These are phyloP conservation scores for Bolboschoenus planiculmis DNA, from an alignment of 176 grass and related monocot genomes.

Conservation along the genomic window DNA sequence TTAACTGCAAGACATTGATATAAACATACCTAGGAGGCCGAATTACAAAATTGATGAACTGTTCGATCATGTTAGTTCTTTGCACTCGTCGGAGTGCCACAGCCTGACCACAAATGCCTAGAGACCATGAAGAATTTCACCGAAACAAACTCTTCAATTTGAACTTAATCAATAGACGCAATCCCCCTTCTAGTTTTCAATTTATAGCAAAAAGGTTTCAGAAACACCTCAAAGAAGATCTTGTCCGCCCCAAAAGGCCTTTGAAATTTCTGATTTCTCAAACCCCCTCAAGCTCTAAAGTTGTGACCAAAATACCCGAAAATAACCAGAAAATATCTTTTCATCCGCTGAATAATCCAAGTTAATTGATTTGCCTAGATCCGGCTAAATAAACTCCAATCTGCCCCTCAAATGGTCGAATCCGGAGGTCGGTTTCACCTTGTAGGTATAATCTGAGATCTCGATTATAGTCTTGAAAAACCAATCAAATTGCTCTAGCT, in stretches of 20 bases:
- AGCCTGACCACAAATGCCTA: background rate
- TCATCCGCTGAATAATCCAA: background rate
- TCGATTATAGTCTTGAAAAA: background rate
- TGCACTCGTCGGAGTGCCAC: conserved; percentile 8
- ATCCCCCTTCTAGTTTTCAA: background rate
- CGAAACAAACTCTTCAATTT: background rate
- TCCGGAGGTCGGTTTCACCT: conserved; percentile 4
- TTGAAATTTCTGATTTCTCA: background rate
- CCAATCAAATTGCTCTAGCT: background rate
- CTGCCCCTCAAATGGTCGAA: conserved; percentile 4
- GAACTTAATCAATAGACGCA: background rate
- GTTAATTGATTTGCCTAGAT: background rate
- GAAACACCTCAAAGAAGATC: background rate
- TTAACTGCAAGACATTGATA: background rate
- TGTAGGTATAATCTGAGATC: conserved; percentile 6
- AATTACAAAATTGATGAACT: conserved; percentile 98
- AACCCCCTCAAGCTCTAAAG: background rate
- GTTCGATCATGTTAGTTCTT: conserved; percentile 74
- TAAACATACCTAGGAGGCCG: conserved; percentile 76
- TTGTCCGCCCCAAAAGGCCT: background rate
- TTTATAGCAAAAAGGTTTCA: background rate
- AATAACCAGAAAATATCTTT: background rate
- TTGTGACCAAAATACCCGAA: background rate
- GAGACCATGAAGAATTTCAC: conserved; percentile 19
- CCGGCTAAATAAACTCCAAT: background rate